A percentile compares a stretch with the other conserved stretches of the same genome.
Evolutionary conservation across 768 basidiomycete genomes (phyloP).

Genomic region (Lactarius sp.): DNA sequence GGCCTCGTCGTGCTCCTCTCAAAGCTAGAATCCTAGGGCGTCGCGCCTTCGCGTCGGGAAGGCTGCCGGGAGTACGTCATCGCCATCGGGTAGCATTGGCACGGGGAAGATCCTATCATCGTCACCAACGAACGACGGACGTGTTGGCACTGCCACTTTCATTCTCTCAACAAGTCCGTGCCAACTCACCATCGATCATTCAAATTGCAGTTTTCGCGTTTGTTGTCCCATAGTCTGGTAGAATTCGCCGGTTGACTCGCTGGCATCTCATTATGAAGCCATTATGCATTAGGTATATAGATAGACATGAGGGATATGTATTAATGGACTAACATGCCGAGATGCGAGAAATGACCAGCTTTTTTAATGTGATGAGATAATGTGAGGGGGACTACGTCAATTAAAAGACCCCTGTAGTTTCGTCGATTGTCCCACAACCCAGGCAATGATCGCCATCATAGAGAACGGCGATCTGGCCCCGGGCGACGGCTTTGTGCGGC

Average conservation of each 20-base stretch:
- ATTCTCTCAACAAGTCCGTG: not conserved
- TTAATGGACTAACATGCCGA: not conserved
- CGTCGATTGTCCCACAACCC: constrained; percentile 69
- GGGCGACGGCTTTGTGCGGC: constrained; percentile 63
- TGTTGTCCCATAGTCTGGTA: not conserved
- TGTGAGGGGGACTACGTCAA: not conserved
- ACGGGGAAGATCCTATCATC: not conserved
- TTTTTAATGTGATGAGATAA: not conserved
- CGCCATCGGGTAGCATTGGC: not conserved
- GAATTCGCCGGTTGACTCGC: not conserved
- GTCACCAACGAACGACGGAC: not conserved
- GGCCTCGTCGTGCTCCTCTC: not conserved
- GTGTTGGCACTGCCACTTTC: not conserved
- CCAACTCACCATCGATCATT: not conserved
- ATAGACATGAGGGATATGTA: not conserved
- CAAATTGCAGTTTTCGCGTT: constrained; percentile 4
- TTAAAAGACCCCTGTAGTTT: not conserved
- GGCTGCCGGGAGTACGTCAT: not conserved
- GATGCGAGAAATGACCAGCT: not conserved
- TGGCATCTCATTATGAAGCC: constrained; percentile 5
- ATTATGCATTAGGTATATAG: constrained; percentile 6
- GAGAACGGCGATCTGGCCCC: constrained; percentile 75
- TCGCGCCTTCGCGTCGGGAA: constrained; percentile 12
- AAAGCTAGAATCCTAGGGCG: constrained; percentile 10
- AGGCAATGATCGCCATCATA: constrained; percentile 77